These are phyloP conservation scores for Moringa oleifera DNA, from an alignment of 345 rosid species.

Conservation along the genomic window DNA sequence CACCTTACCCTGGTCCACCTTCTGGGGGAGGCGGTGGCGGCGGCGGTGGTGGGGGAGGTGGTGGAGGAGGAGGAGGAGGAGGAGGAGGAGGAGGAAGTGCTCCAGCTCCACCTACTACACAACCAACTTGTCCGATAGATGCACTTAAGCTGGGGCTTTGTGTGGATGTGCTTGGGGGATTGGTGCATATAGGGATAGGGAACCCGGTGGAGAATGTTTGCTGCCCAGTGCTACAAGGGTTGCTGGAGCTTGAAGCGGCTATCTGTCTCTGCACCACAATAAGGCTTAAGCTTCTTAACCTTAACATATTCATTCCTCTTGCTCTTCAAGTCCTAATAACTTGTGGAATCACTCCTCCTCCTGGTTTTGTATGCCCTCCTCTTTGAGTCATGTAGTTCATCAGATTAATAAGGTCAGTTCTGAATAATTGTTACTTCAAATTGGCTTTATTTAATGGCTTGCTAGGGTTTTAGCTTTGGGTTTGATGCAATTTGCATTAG, in stretches of 20 bases:
- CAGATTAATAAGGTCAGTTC: neutral
- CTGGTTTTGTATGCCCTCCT: constrained; percentile 66
- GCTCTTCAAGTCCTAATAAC: constrained; percentile 70
- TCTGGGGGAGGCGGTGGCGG: constrained; percentile 21
- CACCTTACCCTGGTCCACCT: constrained; percentile 31
- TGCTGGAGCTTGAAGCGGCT: constrained; percentile 69
- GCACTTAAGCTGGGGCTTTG: constrained; percentile 66
- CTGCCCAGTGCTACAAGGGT: constrained; percentile 62
- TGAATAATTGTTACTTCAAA: neutral
- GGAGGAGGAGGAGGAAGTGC: neutral
- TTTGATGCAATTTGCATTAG: too few species aligned
- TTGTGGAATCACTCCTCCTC: constrained; percentile 72
- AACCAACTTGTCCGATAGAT: constrained; percentile 55
- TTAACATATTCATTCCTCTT: constrained; percentile 59
- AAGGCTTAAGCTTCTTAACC: constrained; percentile 64
- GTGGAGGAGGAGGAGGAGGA: neutral
- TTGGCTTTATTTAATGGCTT: too few species aligned
- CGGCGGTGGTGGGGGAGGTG: constrained; percentile 41
- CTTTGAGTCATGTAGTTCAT: constrained; percentile 2
- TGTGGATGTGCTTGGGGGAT: constrained; percentile 61
- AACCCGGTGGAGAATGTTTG: constrained; percentile 63
- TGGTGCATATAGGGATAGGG: constrained; percentile 67
- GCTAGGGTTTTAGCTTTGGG: too few species aligned
- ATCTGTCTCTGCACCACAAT: constrained; percentile 72
- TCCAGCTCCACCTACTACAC: constrained; percentile 38